A percentile compares a stretch with the other conserved stretches of the same genome.
These are phyloP conservation scores for Globisporangium nodosum DNA, from an alignment of 352 stramenopile species.

Conservation along the genomic window DNA sequence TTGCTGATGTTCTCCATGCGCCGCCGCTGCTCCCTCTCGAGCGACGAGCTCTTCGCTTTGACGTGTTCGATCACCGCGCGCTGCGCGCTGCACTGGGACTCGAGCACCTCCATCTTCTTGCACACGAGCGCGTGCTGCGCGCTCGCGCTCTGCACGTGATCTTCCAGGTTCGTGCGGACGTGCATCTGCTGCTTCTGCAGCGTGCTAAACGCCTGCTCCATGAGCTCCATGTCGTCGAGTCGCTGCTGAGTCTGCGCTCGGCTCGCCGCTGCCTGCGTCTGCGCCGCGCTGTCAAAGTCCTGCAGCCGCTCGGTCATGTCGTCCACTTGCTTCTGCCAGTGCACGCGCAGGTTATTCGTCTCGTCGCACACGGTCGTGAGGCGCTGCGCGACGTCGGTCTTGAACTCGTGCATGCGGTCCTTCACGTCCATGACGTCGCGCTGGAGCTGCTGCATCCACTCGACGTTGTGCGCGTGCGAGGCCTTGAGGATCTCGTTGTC, in stretches of 20 bases:
- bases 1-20: conserved; percentile 75
- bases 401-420: conserved; percentile 63
- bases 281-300: conserved; percentile 36
- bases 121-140: conserved; percentile 32
- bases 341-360: conserved; percentile 50
- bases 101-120: conserved; percentile 60
- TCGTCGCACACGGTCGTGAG: conserved; percentile 61
- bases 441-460: conserved; percentile 86
- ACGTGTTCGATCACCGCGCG: conserved; percentile 39
- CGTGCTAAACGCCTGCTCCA: conserved; percentile 64
- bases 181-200: conserved; percentile 66
- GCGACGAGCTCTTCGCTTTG: conserved; percentile 32
- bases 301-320: conserved; percentile 55
- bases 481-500: conserved; percentile 83
- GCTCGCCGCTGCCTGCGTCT: conserved; percentile 36
- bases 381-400: conserved; percentile 42
- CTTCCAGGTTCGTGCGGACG: conserved; percentile 40
- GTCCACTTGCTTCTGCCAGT: conserved; percentile 72
- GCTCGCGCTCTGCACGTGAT: conserved; percentile 36
- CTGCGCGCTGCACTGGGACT: conserved; percentile 32
- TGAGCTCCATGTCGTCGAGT: conserved; percentile 62
- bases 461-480: conserved; percentile 74
- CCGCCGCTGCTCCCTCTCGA: conserved; percentile 66
- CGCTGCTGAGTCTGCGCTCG: conserved; percentile 48
- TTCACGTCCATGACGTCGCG: conserved; percentile 78